These are phyloP conservation scores for Ustilago tritici DNA, from an alignment of 1,284 basidiomycete species.

Conservation along the genomic window DNA sequence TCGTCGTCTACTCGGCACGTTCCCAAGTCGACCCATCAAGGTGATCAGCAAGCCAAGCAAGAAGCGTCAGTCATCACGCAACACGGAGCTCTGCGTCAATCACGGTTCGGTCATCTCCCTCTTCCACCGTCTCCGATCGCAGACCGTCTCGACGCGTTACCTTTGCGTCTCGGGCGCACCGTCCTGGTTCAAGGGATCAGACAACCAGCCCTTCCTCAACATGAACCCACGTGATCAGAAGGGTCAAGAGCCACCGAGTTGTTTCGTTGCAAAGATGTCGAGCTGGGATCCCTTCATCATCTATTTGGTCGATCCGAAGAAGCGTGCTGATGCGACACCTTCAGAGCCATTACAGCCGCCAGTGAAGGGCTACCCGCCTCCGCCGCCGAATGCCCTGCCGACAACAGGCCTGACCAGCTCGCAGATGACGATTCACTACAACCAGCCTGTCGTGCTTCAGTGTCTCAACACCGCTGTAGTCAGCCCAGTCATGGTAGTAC, in stretches of 20 bases:
- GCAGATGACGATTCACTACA: conserved; percentile 83
- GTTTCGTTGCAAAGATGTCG: conserved; percentile 71
- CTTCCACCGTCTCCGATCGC: conserved; percentile 92
- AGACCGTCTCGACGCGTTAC: conserved; percentile 79
- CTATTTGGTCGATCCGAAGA: conserved; percentile 81
- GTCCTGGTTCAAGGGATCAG: conserved; percentile 65
- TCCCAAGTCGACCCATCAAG: conserved; percentile 91
- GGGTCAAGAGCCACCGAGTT: conserved; percentile 57
- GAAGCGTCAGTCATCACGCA: conserved; percentile 86
- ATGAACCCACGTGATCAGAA: conserved; percentile 49
- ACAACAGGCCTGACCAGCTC: conserved; percentile 84
- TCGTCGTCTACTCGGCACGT: conserved; percentile 78
- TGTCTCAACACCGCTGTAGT: conserved; percentile 92
- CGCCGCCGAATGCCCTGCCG: conserved; percentile 88
- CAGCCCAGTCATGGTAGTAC: conserved; percentile 90
- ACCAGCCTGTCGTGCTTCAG: conserved; percentile 93
- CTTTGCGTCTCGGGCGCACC: conserved; percentile 90
- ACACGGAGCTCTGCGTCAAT: conserved; percentile 90
- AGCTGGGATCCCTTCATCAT: conserved; percentile 88
- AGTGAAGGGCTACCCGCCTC: conserved; percentile 77
- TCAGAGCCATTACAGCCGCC: conserved; percentile 75
- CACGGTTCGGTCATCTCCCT: conserved; percentile 94
- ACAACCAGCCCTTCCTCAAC: conserved; percentile 62
- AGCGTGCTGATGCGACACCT: conserved; percentile 78
- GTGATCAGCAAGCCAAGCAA: conserved; percentile 81